Evolutionary conservation across 768 basidiomycete species (phyloP).

Genomic region (Agaricus bisporus): DNA sequence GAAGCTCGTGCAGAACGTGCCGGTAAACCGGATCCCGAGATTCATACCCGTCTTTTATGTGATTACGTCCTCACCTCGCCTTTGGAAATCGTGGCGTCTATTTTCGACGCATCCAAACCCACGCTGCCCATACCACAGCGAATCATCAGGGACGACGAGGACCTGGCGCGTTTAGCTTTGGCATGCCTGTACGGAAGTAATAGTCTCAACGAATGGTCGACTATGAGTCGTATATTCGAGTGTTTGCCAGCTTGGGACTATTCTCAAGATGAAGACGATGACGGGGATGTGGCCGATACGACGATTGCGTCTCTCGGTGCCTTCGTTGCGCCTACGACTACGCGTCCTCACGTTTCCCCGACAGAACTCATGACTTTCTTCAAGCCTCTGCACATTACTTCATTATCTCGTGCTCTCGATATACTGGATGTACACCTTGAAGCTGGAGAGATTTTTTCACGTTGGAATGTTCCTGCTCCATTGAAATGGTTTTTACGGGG

Average conservation of each 20-base stretch:
- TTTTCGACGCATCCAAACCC: slow-evolving; percentile 91
- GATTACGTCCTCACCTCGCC: slow-evolving; percentile 68
- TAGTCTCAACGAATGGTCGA: slow-evolving; percentile 65
- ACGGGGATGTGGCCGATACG: slow-evolving; percentile 74
- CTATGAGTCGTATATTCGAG: slow-evolving; percentile 91
- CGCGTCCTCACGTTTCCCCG: slow-evolving; percentile 48
- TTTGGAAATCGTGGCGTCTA: slow-evolving; percentile 59
- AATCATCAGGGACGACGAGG: slow-evolving; percentile 75
- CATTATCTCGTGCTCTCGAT: slow-evolving; percentile 81
- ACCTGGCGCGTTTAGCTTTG: slow-evolving; percentile 80
- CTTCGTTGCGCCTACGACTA: slow-evolving; percentile 72
- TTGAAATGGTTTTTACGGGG: slow-evolving; percentile 90
- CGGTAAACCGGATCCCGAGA: slow-evolving; percentile 58
- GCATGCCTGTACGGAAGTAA: slow-evolving; percentile 84
- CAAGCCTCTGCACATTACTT: slow-evolving; percentile 63
- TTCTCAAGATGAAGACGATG: slow-evolving; percentile 44
- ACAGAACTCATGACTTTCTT: slow-evolving; percentile 79
- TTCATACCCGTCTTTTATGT: slow-evolving; percentile 63
- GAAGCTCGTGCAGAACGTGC: slow-evolving; percentile 83
- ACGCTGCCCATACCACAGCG: slow-evolving; percentile 67
- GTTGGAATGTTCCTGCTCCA: slow-evolving; percentile 81
- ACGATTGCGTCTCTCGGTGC: slow-evolving; percentile 76
- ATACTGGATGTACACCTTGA: slow-evolving; percentile 92
- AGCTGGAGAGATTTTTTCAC: slow-evolving; percentile 83
- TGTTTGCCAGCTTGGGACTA: slow-evolving; percentile 91